Percentiles rank a stretch among this genome's conserved stretches.
These are phyloP conservation scores for Apophysomyces trapeziformis DNA, from an alignment of 371 early-diverging fungal species.

Conservation along the genomic window DNA sequence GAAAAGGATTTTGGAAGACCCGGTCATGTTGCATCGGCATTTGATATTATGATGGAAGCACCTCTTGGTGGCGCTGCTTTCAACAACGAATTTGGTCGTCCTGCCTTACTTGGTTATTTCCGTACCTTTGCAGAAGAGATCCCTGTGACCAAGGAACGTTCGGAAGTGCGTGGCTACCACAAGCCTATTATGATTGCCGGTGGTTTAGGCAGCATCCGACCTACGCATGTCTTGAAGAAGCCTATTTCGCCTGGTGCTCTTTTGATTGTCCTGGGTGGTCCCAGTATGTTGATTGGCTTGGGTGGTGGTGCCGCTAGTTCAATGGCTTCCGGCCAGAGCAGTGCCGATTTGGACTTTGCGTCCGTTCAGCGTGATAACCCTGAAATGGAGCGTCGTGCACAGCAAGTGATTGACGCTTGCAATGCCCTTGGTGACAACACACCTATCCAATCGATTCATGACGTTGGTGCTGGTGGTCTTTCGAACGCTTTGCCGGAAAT, in stretches of 20 bases:
- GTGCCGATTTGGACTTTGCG: constrained; percentile 93
- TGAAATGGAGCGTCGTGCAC: constrained; percentile 96
- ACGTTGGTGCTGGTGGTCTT: constrained; percentile 98
- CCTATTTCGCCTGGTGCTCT: constrained; percentile 81
- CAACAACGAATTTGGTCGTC: constrained; percentile 98
- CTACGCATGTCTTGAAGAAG: constrained; percentile 84
- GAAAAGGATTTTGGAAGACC: constrained; percentile 89
- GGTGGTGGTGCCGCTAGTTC: constrained; percentile 98
- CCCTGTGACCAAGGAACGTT: constrained; percentile 51
- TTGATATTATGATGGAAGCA: constrained; percentile 96
- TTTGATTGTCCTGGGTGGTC: constrained; percentile 94
- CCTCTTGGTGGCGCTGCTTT: constrained; percentile 97
- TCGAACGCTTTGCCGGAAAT: constrained; percentile 97
- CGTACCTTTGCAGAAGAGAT: constrained; percentile 88
- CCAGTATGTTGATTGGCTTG: constrained; percentile 96
- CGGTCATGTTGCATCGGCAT: constrained; percentile 85
- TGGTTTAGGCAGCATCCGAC: constrained; percentile 91
- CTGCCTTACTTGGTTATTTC: constrained; percentile 95
- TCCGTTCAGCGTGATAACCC: constrained; percentile 98
- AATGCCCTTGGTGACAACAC: constrained; percentile 77
- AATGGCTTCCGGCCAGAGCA: constrained; percentile 86
- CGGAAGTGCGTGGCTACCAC: constrained; percentile 91
- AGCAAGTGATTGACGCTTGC: constrained; percentile 96
- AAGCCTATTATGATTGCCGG: constrained; percentile 99
- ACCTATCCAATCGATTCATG: constrained; percentile 93